Evolutionary conservation across 2,329 filamentous ascomycete genomes (phyloP).

Genomic region (Sphaerulina vaccinii): DNA sequence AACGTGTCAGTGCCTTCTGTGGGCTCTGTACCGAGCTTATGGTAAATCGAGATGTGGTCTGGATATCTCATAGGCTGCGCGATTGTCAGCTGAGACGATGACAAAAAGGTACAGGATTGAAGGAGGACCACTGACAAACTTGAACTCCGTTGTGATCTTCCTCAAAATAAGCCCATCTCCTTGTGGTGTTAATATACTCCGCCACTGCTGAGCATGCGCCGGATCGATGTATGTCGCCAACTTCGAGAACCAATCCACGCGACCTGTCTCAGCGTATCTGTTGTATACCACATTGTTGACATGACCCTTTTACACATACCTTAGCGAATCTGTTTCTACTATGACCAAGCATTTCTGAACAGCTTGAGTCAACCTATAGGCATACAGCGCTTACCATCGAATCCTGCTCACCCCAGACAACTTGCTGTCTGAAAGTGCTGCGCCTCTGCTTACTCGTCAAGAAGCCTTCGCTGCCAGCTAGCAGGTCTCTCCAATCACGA

Average conservation of each 20-base stretch:
- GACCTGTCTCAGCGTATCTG: slow-evolving; percentile 76
- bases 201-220: slow-evolving; percentile 63
- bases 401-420: slow-evolving; percentile 83
- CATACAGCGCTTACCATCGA: slow-evolving; percentile 45
- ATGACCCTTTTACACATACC: slow-evolving; percentile 53
- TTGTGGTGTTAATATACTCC: slow-evolving; percentile 64
- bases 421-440: slow-evolving; percentile 63
- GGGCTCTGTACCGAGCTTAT: slow-evolving; percentile 65
- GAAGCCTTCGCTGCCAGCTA: slow-evolving; percentile 74
- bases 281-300: slow-evolving; percentile 87
- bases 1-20: slow-evolving; percentile 54
- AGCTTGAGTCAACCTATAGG: not conserved
- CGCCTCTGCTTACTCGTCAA: slow-evolving; percentile 62
- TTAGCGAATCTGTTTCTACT: slow-evolving; percentile 16
- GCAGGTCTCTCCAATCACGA: slow-evolving; percentile 67
- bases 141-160: slow-evolving; percentile 79
- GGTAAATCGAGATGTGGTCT: slow-evolving; percentile 78
- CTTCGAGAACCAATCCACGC: slow-evolving; percentile 75
- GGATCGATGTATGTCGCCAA: slow-evolving; percentile 65
- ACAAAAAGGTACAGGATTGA: slow-evolving; percentile 1
- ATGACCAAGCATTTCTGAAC: not conserved
- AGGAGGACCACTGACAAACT: slow-evolving; percentile 63
- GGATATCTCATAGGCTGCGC: slow-evolving; percentile 76
- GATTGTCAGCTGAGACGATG: slow-evolving; percentile 15
- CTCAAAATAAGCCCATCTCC: slow-evolving; percentile 73